Conservation (phyloP, 345 rosid species). For the Salix udensis region DNA sequence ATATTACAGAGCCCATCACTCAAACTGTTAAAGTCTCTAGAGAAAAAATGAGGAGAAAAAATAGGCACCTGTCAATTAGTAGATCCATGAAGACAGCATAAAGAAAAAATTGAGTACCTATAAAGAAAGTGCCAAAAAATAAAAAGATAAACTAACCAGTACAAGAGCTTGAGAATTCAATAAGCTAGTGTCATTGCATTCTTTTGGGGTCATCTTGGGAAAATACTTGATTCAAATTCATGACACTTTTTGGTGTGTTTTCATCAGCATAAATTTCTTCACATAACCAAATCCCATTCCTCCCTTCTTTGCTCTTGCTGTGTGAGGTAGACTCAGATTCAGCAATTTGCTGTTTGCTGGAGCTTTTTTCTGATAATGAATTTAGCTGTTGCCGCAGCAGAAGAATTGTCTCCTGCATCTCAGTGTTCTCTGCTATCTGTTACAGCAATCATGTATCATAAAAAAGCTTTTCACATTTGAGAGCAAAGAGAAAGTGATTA, state of each 20-base stretch:
- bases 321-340: slow-evolving; percentile 20
- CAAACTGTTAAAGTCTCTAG: background rate
- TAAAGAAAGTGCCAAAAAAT: slow-evolving; percentile 7
- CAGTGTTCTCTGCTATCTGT: slow-evolving; percentile 55
- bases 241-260: slow-evolving; percentile 55
- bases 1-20: background rate
- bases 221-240: slow-evolving; percentile 60
- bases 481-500: background rate
- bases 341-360: slow-evolving; percentile 25
- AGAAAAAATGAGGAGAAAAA: background rate
- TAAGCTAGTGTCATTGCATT: slow-evolving; percentile 31
- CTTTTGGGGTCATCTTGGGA: slow-evolving; percentile 56
- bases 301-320: slow-evolving; percentile 17
- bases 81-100: background rate
- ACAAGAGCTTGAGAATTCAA: slow-evolving; percentile 42
- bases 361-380: slow-evolving; percentile 26
- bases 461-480: background rate
- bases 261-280: slow-evolving; percentile 43
- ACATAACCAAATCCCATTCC: slow-evolving; percentile 24
- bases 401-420: slow-evolving; percentile 61
- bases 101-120: slow-evolving; percentile 8
- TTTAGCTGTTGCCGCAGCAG: slow-evolving; percentile 49
- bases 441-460: slow-evolving; percentile 7
- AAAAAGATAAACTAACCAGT: slow-evolving; percentile 35
- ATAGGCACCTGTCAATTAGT: background rate